Evolutionary conservation across 768 basidiomycete species (phyloP).

Genomic region (Ramaria sp.): DNA sequence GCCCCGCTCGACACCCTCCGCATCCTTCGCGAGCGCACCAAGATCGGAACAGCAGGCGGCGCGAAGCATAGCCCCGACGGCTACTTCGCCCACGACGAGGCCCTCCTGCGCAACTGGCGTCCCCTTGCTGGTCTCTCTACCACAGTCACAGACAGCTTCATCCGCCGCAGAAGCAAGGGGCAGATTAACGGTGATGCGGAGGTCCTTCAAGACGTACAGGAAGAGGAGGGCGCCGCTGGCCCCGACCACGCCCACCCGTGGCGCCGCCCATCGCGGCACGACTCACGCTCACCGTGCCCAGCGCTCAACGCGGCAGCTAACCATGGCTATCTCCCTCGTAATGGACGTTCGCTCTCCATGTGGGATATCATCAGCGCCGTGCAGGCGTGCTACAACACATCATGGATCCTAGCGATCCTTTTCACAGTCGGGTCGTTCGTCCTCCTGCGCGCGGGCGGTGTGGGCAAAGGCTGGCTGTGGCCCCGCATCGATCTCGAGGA

Average conservation of each 20-base stretch:
- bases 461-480: slow-evolving; percentile 1
- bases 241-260: not conserved
- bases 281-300: slow-evolving; percentile 34
- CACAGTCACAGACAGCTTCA: not conserved
- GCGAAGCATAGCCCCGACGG: slow-evolving; percentile 6
- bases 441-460: not conserved
- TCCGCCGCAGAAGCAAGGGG: not conserved
- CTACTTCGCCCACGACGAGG: not conserved
- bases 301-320: slow-evolving; percentile 47
- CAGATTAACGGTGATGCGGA: not conserved
- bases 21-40: not conserved
- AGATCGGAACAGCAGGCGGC: not conserved
- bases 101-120: not conserved
- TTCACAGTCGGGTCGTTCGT: slow-evolving; percentile 1
- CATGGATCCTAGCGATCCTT: not conserved
- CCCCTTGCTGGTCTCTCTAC: not conserved
- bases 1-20: not conserved
- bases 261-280: slow-evolving; percentile 4
- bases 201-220: not conserved
- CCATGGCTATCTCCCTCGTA: slow-evolving; percentile 33
- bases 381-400: not conserved
- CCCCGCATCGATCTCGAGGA: slow-evolving; percentile 5
- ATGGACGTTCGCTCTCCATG: slow-evolving; percentile 1
- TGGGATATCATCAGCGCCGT: not conserved
- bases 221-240: not conserved